A percentile compares a stretch with the other conserved stretches of the same genome.
Evolutionary conservation across 2,329 filamentous ascomycete genomes (phyloP).

Genomic region (Colletotrichum cordylinicola): DNA sequence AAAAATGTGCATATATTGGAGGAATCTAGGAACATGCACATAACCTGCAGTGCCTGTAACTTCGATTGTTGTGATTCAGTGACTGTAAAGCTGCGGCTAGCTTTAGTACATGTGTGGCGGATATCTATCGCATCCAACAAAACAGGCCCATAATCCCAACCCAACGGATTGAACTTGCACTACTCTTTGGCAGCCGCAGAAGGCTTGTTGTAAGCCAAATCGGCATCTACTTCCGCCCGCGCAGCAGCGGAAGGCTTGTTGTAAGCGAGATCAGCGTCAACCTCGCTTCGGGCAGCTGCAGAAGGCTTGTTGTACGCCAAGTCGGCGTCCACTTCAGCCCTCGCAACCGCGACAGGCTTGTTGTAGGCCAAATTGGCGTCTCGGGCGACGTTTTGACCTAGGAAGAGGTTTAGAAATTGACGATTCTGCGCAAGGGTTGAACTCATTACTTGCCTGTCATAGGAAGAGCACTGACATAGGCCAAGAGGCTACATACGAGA

Average conservation of each 20-base stretch:
- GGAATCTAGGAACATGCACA: neutral
- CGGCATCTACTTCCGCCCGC: too few species aligned
- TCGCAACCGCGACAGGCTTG: neutral
- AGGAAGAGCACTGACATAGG: neutral
- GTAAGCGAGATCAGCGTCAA: neutral
- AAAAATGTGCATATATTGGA: neutral
- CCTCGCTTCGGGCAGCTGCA: too few species aligned
- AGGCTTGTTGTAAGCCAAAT: neutral
- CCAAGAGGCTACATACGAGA: neutral
- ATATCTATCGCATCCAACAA: accelerated
- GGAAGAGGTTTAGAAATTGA: accelerated
- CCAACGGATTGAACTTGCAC: neutral
- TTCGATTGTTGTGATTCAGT: neutral
- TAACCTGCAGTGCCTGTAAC: neutral
- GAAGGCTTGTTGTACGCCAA: neutral
- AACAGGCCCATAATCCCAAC: neutral
- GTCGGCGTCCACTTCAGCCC: neutral
- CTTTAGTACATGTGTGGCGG: neutral
- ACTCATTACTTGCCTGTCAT: neutral
- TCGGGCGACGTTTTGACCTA: neutral
- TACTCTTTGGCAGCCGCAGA: neutral
- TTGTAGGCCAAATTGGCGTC: accelerated
- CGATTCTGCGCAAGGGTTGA: accelerated
- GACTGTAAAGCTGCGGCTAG: neutral
- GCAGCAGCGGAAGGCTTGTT: neutral